Conservation (phyloP, 163 green algal species). For the Picocystis sp. region DNA sequence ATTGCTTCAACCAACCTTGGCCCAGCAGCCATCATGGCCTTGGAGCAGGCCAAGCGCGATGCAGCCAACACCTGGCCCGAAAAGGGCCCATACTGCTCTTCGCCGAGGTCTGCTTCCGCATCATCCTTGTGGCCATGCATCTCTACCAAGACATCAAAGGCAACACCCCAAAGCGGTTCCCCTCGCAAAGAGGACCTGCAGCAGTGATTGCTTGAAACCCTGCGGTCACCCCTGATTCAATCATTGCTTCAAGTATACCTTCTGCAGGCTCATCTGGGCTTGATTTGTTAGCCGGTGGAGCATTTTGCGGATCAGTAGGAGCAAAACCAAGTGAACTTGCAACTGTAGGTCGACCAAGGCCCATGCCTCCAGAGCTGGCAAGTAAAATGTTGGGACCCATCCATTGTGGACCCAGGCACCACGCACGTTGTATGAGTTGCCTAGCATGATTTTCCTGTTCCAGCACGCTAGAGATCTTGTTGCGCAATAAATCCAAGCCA, state of each 20-base stretch:
- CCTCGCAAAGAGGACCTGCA: conserved; percentile 82
- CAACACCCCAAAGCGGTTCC: conserved; percentile 83
- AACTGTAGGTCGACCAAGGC: not conserved
- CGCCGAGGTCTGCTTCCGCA: conserved; percentile 7
- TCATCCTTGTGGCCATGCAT: conserved; percentile 15
- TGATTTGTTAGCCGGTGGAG: not conserved
- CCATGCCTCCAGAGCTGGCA: not conserved
- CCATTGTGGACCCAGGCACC: conserved; percentile 57
- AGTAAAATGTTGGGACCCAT: conserved; percentile 67
- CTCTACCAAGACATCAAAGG: conserved; percentile 61
- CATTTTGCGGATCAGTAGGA: not conserved
- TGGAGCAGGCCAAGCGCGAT: conserved; percentile 34
- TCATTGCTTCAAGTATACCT: not conserved
- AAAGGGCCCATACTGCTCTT: conserved; percentile 74
- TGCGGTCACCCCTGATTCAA: conserved; percentile 27
- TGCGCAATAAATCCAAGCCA: not conserved
- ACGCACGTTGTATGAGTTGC: conserved; percentile 35
- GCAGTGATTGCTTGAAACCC: conserved; percentile 76
- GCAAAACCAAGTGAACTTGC: not conserved
- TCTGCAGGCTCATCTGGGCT: not conserved
- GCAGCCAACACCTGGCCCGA: conserved; percentile 49
- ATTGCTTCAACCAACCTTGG: conserved; percentile 65
- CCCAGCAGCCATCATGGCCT: conserved; percentile 52
- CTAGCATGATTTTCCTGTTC: conserved; percentile 1
- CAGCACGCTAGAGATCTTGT: not conserved